phyloP scores from a whole-genome alignment of 2,329 filamentous ascomycete species.

The Aureobasidium sp. region DNA sequence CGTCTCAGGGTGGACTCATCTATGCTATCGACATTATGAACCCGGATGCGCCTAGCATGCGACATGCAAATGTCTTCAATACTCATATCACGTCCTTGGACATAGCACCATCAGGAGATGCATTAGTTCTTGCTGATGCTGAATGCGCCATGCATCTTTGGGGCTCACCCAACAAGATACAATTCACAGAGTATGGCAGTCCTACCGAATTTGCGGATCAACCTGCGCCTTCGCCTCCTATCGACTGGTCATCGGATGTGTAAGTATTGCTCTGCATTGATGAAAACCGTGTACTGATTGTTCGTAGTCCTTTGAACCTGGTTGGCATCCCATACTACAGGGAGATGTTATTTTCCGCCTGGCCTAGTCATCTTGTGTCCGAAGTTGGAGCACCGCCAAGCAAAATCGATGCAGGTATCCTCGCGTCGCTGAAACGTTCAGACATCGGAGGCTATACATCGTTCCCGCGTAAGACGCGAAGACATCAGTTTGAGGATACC shows the following conservation, averaged over 20 bases:
- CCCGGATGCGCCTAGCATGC: conserved; percentile 85
- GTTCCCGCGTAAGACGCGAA: conserved; percentile 75
- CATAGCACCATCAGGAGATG: conserved; percentile 88
- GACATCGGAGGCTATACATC: conserved; percentile 68
- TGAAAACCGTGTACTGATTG: conserved; percentile 1
- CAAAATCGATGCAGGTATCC: conserved; percentile 75
- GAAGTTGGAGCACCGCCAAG: conserved; percentile 86
- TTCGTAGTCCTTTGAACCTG: conserved; percentile 75
- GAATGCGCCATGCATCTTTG: conserved; percentile 86
- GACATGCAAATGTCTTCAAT: conserved; percentile 80
- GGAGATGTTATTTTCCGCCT: conserved; percentile 86
- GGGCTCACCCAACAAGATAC: conserved; percentile 87
- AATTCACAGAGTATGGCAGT: conserved; percentile 84
- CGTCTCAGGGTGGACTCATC: conserved; percentile 92
- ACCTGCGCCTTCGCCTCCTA: conserved; percentile 57
- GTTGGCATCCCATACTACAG: conserved; percentile 96
- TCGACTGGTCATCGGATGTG: conserved; percentile 63
- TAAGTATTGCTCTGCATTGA: conserved; percentile 44
- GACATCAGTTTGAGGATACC: conserved; percentile 76
- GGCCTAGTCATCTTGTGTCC: conserved; percentile 85
- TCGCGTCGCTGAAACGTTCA: conserved; percentile 61
- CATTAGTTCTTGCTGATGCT: conserved; percentile 81
- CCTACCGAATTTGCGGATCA: conserved; percentile 82
- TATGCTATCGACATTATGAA: conserved; percentile 98
- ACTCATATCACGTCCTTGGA: conserved; percentile 83